phyloP scores from a whole-genome alignment of 225 moss, liverwort and hornwort species.

The Physcomitrium patens region DNA sequence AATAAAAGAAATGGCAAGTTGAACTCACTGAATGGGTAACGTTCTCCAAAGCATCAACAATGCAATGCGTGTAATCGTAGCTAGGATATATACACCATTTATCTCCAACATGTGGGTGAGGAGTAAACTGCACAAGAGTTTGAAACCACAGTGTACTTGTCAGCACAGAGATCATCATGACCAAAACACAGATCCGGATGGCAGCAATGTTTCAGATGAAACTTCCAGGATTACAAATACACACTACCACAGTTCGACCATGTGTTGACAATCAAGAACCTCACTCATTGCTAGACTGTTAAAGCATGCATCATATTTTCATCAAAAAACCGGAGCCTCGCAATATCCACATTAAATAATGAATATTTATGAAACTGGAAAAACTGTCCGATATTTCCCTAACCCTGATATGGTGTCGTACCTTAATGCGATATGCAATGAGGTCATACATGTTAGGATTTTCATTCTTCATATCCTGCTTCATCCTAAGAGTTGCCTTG shows the following conservation, averaged over 20 bases:
- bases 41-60: slow-evolving; percentile 93
- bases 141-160: slow-evolving; percentile 15
- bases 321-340: too few species aligned
- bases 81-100: slow-evolving; percentile 99
- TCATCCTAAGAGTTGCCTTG: slow-evolving; percentile 94
- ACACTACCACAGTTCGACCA: background rate
- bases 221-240: background rate
- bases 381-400: background rate
- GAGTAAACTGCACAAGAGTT: slow-evolving; percentile 63
- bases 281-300: background rate
- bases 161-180: background rate
- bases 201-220: background rate
- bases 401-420: slow-evolving; percentile 24
- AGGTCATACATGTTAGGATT: slow-evolving; percentile 96
- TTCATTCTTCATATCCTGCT: slow-evolving; percentile 95
- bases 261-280: background rate
- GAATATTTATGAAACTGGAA: background rate
- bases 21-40: slow-evolving; percentile 89
- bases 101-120: slow-evolving; percentile 87
- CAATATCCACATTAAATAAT: background rate
- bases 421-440: slow-evolving; percentile 97
- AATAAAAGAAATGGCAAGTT: background rate
- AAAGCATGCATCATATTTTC: background rate
- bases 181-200: slow-evolving; percentile 3
- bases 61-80: slow-evolving; percentile 98